These are phyloP conservation scores for Nepenthes mirabilis DNA, from an alignment of 148 eudicot genomes.

Conservation along the genomic window DNA sequence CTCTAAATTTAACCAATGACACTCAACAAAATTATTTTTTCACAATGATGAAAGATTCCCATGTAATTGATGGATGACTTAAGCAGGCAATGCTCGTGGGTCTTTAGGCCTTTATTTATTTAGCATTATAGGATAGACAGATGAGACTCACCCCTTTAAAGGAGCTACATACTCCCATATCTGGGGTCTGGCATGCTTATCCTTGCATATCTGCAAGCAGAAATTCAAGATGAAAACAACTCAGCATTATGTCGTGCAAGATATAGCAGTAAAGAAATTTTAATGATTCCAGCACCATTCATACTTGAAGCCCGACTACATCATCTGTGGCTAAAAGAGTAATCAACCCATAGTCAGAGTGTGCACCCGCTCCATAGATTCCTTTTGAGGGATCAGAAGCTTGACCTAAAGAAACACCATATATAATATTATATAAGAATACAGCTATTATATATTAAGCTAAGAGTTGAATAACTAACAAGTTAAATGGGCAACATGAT, in stretches of 20 bases:
- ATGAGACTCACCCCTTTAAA: slow-evolving; percentile 52
- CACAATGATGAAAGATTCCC: too few relatives aligned
- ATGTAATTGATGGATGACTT: neutral
- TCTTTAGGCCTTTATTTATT: neutral
- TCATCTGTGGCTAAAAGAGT: slow-evolving; percentile 92
- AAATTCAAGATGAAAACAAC: slow-evolving; percentile 4
- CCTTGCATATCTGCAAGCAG: slow-evolving; percentile 70
- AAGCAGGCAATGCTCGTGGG: neutral
- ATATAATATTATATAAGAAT: neutral
- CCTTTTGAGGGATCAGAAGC: slow-evolving; percentile 71
- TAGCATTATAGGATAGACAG: neutral
- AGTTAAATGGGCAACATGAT: neutral
- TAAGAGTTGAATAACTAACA: neutral
- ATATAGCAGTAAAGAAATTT: slow-evolving; percentile 2
- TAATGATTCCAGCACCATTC: slow-evolving; percentile 11
- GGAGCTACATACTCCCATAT: slow-evolving; percentile 85
- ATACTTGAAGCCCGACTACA: slow-evolving; percentile 80
- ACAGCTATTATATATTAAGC: neutral
- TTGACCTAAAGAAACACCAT: slow-evolving; percentile 24
- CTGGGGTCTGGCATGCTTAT: slow-evolving; percentile 76
- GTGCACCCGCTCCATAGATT: slow-evolving; percentile 91
- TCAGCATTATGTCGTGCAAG: slow-evolving; percentile 2
- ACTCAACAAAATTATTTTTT: too few relatives aligned
- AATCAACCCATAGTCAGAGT: slow-evolving; percentile 79
- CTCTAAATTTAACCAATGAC: too few relatives aligned